phyloP scores from a whole-genome alignment of 352 stramenopile genomes.

The Aphanomyces astaci region DNA sequence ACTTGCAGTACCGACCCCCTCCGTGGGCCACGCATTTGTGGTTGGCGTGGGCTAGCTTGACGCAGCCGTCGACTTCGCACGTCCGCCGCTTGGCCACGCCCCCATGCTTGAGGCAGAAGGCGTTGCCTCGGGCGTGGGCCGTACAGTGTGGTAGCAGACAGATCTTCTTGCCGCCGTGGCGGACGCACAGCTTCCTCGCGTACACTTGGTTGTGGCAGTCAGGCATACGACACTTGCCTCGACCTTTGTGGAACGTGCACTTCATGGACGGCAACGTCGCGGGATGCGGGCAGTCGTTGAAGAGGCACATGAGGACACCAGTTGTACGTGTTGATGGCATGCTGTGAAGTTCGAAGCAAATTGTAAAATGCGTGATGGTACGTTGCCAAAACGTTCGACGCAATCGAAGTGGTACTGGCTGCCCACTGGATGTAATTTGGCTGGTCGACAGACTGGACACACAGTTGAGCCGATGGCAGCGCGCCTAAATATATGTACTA shows the following conservation, averaged over 20 bases:
- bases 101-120: slow-evolving; percentile 11
- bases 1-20: slow-evolving; percentile 5
- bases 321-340: not conserved
- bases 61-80: slow-evolving; percentile 8
- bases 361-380: not conserved
- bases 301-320: not conserved
- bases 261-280: not conserved
- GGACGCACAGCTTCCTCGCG: slow-evolving; percentile 6
- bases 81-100: slow-evolving; percentile 1
- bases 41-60: slow-evolving; percentile 10
- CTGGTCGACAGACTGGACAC: no score
- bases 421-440: no score
- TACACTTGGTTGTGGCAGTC: slow-evolving; percentile 7
- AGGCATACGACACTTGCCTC: not conserved
- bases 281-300: slow-evolving; percentile 16
- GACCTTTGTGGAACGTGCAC: slow-evolving; percentile 15
- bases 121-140: not conserved
- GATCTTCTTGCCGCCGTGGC: slow-evolving; percentile 16
- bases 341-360: not conserved
- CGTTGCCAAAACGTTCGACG: no score
- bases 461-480: no score
- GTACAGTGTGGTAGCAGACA: not conserved
- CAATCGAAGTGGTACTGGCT: no score
- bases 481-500: no score
- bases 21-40: slow-evolving; percentile 10